phyloP scores from a whole-genome alignment of 202 grass and related monocot species.

The Thinopyrum obtusiflorum region DNA sequence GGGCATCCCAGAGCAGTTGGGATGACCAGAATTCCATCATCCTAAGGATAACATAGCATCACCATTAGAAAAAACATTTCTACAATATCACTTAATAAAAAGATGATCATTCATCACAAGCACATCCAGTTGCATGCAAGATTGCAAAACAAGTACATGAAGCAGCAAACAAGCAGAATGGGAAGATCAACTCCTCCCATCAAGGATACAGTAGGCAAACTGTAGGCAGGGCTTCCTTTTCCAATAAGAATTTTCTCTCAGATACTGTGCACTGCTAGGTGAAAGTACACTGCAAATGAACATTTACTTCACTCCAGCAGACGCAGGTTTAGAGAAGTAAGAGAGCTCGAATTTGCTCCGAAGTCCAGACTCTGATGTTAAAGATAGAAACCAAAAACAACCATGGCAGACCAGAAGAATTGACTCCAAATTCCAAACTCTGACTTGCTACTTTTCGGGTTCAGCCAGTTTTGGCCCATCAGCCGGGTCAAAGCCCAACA shows the following conservation, averaged over 20 bases:
- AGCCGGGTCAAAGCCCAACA: neutral
- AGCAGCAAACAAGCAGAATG: neutral
- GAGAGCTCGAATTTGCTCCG: neutral
- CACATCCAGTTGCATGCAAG: conserved; percentile 8
- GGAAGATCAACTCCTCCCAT: neutral
- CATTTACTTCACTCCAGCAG: neutral
- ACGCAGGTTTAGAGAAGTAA: conserved; percentile 1
- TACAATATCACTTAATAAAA: neutral
- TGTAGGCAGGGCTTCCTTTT: too few species aligned
- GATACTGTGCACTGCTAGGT: neutral
- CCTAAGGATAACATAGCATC: conserved; percentile 49
- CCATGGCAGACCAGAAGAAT: neutral
- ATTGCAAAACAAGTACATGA: neutral
- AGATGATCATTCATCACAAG: conserved; percentile 10
- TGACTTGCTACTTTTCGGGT: neutral
- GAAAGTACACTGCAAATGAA: neutral
- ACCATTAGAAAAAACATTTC: neutral
- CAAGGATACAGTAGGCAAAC: neutral
- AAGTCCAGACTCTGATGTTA: neutral
- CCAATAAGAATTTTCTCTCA: neutral
- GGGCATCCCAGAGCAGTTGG: conserved; percentile 80
- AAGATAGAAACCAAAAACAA: neutral
- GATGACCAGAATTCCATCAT: conserved; percentile 94
- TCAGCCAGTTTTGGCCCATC: neutral
- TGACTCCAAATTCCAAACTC: too few species aligned